Percentiles rank a stretch among this genome's conserved stretches.
Evolutionary conservation across 805 yeast species (phyloP).

Genomic region (Blastobotrys robertii): DNA sequence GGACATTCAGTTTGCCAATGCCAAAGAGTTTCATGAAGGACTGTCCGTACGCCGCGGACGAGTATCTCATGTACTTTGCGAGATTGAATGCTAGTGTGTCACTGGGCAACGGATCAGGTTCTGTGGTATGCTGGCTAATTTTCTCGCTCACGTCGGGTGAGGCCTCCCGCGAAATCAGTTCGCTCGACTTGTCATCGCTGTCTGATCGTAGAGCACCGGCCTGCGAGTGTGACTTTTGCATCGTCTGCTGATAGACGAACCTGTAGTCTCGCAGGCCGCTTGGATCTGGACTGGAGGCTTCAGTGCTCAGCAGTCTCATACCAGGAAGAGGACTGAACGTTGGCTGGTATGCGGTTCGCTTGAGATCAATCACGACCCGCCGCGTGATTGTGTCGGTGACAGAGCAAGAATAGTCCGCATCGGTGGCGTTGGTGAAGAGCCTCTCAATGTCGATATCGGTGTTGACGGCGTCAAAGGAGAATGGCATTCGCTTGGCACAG

Average conservation of each 20-base stretch:
- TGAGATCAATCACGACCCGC: too few relatives aligned
- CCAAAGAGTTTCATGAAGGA: slow-evolving; percentile 26
- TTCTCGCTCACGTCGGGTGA: too few relatives aligned
- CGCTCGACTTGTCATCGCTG: not conserved
- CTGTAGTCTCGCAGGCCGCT: not conserved
- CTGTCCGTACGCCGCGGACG: slow-evolving; percentile 29
- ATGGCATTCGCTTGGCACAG: slow-evolving; percentile 8
- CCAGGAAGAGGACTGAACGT: too few relatives aligned
- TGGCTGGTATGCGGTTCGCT: too few relatives aligned
- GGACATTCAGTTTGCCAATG: slow-evolving; percentile 17
- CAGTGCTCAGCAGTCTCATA: not conserved
- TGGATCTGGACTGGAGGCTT: not conserved
- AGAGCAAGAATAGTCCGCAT: not conserved
- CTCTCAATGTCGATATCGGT: too few relatives aligned
- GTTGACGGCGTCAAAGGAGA: slow-evolving; percentile 3
- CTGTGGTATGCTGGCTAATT: slow-evolving; percentile 5
- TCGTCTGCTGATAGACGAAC: not conserved
- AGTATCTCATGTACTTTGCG: slow-evolving; percentile 25
- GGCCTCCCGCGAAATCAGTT: slow-evolving; percentile 4
- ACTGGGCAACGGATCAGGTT: slow-evolving; percentile 15
- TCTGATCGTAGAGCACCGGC: not conserved
- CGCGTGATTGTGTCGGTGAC: not conserved
- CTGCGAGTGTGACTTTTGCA: not conserved
- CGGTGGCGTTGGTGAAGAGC: not conserved
- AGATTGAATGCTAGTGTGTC: slow-evolving; percentile 21